Evolutionary conservation across 2,329 filamentous ascomycete species (phyloP).

Genomic region (Penicillium digitatum): DNA sequence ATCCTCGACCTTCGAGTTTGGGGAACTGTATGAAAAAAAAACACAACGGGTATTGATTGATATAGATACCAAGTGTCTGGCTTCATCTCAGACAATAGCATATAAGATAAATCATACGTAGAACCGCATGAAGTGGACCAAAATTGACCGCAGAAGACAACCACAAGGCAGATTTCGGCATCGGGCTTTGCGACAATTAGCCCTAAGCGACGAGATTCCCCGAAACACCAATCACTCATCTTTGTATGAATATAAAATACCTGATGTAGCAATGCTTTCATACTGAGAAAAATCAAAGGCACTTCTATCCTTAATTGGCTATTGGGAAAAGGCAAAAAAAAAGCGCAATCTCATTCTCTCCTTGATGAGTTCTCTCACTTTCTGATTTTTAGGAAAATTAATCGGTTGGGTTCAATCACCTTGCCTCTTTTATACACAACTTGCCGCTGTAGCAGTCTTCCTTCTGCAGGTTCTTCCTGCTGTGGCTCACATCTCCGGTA

Average conservation of each 20-base stretch:
- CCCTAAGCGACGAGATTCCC: not conserved
- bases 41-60: not conserved
- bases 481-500: not conserved
- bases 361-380: not conserved
- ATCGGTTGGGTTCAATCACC: too few species aligned
- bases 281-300: not conserved
- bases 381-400: not conserved
- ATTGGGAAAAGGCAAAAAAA: not conserved
- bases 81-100: not conserved
- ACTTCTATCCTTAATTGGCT: not conserved
- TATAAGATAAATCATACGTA: not conserved
- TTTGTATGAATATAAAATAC: not conserved
- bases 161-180: not conserved
- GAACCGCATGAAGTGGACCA: not conserved
- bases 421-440: not conserved
- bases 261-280: not conserved
- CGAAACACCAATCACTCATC: not conserved
- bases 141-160: not conserved
- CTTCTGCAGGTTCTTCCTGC: too few species aligned
- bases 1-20: not conserved
- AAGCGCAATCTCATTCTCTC: not conserved
- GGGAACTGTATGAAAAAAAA: too few species aligned
- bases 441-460: too few species aligned
- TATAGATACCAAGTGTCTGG: not conserved
- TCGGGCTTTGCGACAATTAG: not conserved